Evolutionary conservation across 108 stramenopile species (phyloP), one percentile per base, ranked within the genome.

Genomic region (Mayamaea pseudoterrestris): DNA sequence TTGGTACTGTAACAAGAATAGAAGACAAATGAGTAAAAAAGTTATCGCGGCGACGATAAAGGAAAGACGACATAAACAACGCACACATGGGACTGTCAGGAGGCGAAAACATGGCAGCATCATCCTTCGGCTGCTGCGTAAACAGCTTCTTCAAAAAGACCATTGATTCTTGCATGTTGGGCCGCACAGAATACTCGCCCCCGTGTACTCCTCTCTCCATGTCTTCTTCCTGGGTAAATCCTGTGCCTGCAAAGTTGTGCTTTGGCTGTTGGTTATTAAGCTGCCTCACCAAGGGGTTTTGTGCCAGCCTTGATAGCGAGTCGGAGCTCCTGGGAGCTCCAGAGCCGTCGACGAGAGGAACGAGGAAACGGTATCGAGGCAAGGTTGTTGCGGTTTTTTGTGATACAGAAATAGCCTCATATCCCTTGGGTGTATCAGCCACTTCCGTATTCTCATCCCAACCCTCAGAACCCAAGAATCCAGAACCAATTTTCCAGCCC

Each of bases 131-230:
- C 25, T 63, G 69, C 7, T 60, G 62, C 18, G 62, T 41, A 42
- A 63, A 73, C 8, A 73, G 46, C 25, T 73, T 73, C 21, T 54
- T 48, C 5, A 73, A 44, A 44, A 73, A 66, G 5, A 61, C 57
- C 71, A 73, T 73, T 1, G 71, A 73, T 41, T 73, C 71, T 31
- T 73, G 53, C 49, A 61, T 43, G 18, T 58, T 62, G 32, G 65
- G 65, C 17, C 71, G 51, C n/a, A 65, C 60, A 31, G 34, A 27
- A 21, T 45, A 42, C 32, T 51, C 65, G 4, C 60, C 54, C 7
- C 48, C 51, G 25, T 44, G 65, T 6, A 60, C 50, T 25, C 57
- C 54, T 30, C 47, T 24, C 29, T 53, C 57, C 8, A 34, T n/a
- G n/a, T n/a, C n/a, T n/a, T n/a, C n/a, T 39, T 39, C 37, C 3